Evolutionary conservation across 306 rosid species (phyloP).

Genomic region (Dryas drummondii): DNA sequence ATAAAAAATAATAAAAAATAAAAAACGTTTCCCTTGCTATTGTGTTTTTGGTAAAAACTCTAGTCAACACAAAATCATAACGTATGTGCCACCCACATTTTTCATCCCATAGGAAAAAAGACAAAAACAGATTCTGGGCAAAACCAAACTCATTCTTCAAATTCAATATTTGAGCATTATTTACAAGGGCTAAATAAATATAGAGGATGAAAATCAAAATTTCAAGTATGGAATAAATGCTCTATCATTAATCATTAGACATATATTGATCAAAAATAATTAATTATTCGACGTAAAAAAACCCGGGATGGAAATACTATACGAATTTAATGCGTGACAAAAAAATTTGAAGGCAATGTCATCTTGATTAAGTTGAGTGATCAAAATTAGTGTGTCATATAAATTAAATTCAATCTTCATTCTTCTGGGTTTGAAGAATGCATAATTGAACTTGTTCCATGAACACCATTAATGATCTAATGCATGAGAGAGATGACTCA

Average conservation of each 20-base stretch:
- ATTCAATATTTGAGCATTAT: neutral
- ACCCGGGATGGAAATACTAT: neutral
- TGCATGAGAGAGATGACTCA: neutral
- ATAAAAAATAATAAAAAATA: conserved; percentile 18
- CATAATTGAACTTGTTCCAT: neutral
- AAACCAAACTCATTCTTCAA: neutral
- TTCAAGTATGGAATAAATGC: neutral
- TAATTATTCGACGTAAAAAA: neutral
- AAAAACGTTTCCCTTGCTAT: conserved; percentile 31
- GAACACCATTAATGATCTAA: neutral
- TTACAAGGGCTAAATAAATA: no score
- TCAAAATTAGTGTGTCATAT: neutral
- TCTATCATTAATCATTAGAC: neutral
- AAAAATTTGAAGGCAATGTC: neutral
- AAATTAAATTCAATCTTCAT: neutral
- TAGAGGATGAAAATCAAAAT: neutral
- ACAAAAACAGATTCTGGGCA: neutral
- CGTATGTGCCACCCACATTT: neutral
- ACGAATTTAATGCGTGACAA: neutral
- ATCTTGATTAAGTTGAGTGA: neutral
- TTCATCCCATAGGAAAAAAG: neutral
- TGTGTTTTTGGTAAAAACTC: neutral
- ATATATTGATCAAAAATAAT: no score
- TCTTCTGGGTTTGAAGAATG: neutral
- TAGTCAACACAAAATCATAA: neutral